phyloP scores from a whole-genome alignment of 352 stramenopile genomes.

The Peronospora destructor region DNA sequence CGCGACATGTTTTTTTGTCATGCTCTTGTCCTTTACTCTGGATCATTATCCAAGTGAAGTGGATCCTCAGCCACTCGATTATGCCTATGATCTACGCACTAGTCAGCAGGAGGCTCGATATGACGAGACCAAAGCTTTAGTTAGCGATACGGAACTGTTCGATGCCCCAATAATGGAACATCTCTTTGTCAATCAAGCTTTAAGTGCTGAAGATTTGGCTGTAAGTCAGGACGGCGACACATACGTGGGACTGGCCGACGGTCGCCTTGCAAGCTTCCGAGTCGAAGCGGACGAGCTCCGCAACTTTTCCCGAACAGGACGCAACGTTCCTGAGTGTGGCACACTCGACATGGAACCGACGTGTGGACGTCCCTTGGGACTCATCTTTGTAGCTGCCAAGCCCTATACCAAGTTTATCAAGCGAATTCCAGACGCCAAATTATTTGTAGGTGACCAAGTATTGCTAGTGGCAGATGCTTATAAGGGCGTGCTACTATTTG shows the following conservation, averaged over 20 bases:
- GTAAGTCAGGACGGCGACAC: conserved; percentile 39
- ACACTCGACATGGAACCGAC: conserved; percentile 30
- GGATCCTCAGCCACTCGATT: conserved; percentile 29
- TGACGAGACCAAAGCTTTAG: conserved; percentile 15
- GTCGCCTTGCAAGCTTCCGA: conserved; percentile 43
- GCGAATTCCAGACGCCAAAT: conserved; percentile 34
- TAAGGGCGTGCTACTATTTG: conserved; percentile 51
- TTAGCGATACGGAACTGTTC: conserved; percentile 19
- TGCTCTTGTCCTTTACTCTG: conserved; percentile 44
- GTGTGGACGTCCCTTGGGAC: conserved; percentile 46
- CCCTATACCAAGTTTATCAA: conserved; percentile 38
- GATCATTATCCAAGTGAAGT: conserved; percentile 42
- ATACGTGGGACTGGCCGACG: conserved; percentile 46
- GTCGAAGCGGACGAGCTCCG: conserved; percentile 26
- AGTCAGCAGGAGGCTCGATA: conserved; percentile 38
- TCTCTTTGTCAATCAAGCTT: conserved; percentile 31
- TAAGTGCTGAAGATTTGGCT: conserved; percentile 42
- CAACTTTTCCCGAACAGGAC: conserved; percentile 46
- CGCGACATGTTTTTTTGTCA: conserved; percentile 39
- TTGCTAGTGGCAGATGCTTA: conserved; percentile 57
- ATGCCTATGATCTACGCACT: conserved; percentile 33
- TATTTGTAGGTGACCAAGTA: conserved; percentile 45
- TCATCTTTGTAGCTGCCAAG: conserved; percentile 35
- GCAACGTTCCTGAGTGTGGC: conserved; percentile 27
- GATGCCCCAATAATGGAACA: conserved; percentile 23